Conservation (phyloP, 257 asterid genomes). For the Cinchona pubescens region DNA sequence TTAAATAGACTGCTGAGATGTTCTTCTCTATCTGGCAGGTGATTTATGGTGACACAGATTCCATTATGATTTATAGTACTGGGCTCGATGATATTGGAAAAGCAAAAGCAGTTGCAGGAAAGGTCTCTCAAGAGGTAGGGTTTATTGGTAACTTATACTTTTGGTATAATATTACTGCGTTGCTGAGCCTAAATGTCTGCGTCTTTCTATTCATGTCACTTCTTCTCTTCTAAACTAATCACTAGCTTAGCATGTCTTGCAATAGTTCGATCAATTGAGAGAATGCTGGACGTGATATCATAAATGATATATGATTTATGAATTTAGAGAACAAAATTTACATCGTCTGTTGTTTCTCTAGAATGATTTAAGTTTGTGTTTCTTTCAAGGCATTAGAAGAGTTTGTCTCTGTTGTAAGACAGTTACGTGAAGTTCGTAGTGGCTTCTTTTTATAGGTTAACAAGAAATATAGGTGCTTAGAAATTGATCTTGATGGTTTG, state of each 20-base stretch:
- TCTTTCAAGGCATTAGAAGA: background rate
- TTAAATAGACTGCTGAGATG: slow-evolving; percentile 20
- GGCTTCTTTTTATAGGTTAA: slow-evolving; percentile 56
- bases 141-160: slow-evolving; percentile 12
- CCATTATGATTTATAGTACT: slow-evolving; percentile 90
- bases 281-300: background rate
- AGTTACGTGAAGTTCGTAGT: background rate
- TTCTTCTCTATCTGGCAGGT: slow-evolving; percentile 50
- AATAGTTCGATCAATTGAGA: background rate
- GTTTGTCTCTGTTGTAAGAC: background rate
- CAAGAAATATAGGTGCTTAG: slow-evolving; percentile 90
- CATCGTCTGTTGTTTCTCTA: background rate
- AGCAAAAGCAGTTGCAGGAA: slow-evolving; percentile 75
- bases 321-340: background rate
- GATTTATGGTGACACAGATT: slow-evolving; percentile 97
- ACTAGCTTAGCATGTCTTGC: background rate
- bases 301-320: background rate
- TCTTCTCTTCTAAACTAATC: background rate
- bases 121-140: slow-evolving; percentile 88
- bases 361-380: background rate
- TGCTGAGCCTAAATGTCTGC: background rate
- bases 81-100: slow-evolving; percentile 90
- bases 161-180: background rate
- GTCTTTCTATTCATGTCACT: background rate
- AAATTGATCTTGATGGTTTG: slow-evolving; percentile 95